Base-by-base conservation (phyloP, 768 basidiomycete genomes). In the Podaxis mareebaensis region DNA sequence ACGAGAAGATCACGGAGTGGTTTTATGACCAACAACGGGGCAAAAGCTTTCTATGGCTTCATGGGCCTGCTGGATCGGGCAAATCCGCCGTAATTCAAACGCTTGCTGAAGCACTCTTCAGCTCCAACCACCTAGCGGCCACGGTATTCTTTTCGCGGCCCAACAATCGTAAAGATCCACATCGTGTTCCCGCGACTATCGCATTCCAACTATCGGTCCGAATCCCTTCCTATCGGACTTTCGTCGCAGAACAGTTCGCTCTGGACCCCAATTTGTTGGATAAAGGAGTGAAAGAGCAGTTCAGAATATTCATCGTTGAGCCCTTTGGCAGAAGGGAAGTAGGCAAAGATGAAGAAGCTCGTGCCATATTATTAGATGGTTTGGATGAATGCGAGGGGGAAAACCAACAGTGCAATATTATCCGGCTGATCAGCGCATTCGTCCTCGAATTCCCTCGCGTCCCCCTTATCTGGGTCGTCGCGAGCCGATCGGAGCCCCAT, bases 51-150 rank as follows among this genome's bases (percentile, higher is more conserved):
- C 48, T 61, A 0, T 65, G 64, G 64, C 26, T 61, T 10, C 57
- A 22, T 28, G 64, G 64, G 3, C 60, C 61, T 10, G 60, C 64
- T 6, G 64, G 64, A 2, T 56, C 57, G 4, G 64, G 64, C 5
- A 65, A 65, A n/a, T 61, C 54, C 5, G 53, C 60, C 2, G 15
- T 65, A 2, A 33, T 60, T 4, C 36, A 61, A 42, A 65, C 56
- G 1, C 20, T 65, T 20, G 60, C 60, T 1, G 49, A 53, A 6
- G 26, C 44, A 3, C 53, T 60, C 0, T n/a, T 28, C 4, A 11
- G n/a, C 17, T 30, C 24, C 26, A 3, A 46, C 0, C 53, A 11
- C 24, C 59, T 57, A 5, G 59, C 53, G 7, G 64, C 58, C 4
- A 56, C 58, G 15, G 20, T 65, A 11, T 65, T 65, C 33, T 61